Conservation (phyloP, 2,329 filamentous ascomycete species). For the Davidsoniella australis region DNA sequence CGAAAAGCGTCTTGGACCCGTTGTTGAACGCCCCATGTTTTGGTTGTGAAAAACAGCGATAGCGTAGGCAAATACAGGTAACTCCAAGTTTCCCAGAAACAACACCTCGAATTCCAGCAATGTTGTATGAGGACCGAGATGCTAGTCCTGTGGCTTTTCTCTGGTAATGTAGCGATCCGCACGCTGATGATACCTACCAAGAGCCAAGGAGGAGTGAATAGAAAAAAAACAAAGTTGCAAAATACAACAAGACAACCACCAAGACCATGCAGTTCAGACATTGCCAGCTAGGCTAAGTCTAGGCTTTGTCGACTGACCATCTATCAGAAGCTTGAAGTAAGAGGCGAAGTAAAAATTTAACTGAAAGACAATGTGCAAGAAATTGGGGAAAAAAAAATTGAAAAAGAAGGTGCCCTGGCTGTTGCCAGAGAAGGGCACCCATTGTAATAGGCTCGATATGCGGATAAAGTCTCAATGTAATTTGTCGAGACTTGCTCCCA, state of each 20-base stretch:
- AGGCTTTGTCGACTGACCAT: no score
- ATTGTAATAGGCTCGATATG: constrained; percentile 11
- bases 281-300: no score
- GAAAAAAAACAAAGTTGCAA: background rate
- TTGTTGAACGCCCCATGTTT: constrained; percentile 68
- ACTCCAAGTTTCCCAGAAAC: constrained; percentile 36
- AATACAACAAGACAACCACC: background rate
- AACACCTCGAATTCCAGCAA: constrained; percentile 33
- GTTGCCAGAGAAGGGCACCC: constrained; percentile 3
- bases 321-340: background rate
- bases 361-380: background rate
- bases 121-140: constrained; percentile 48
- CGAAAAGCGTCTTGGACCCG: constrained; percentile 48
- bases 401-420: background rate
- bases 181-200: constrained; percentile 10
- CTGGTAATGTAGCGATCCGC: constrained; percentile 13
- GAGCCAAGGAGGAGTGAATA: constrained; percentile 12
- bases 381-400: background rate
- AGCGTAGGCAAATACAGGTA: constrained; percentile 45
- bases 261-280: no score
- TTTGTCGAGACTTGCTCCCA: constrained; percentile 4
- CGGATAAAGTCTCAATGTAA: constrained; percentile 9
- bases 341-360: constrained; percentile 10
- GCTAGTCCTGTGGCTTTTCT: constrained; percentile 14
- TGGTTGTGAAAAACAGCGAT: constrained; percentile 75